phyloP scores from a whole-genome alignment of 805 yeast species.

The Cyberlindnera galapagoensis region DNA sequence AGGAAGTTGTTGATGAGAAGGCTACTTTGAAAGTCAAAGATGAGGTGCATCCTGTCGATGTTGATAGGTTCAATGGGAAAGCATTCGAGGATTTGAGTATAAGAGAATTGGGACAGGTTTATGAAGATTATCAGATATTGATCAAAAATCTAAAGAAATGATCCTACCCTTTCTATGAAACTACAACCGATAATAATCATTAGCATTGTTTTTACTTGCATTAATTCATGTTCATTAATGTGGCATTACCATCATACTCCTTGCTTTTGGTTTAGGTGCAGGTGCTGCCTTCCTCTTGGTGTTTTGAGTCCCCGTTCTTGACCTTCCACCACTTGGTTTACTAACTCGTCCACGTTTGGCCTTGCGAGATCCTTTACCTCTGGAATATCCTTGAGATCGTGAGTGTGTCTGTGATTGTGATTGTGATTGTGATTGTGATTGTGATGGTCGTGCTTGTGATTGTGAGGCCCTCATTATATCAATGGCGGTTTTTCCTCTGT shows the following conservation, averaged over 20 bases:
- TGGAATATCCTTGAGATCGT: background rate
- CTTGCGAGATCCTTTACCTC: constrained; percentile 2
- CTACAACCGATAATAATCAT: no score
- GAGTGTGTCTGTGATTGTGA: background rate
- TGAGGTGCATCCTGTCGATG: constrained; percentile 4
- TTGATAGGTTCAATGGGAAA: constrained; percentile 10
- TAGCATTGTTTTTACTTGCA: no score
- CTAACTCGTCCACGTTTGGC: constrained; percentile 1
- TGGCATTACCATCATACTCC: no score
- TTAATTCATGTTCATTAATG: no score
- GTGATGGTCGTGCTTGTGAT: constrained; percentile 3
- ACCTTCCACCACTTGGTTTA: constrained; percentile 1
- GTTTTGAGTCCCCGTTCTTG: no score
- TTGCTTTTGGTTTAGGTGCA: background rate
- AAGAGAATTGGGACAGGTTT: constrained; percentile 13
- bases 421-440: background rate
- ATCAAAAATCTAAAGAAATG: no score
- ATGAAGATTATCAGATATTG: constrained; percentile 14
- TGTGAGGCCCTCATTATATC: constrained; percentile 21
- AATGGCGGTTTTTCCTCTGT: constrained; percentile 16
- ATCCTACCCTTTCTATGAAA: no score
- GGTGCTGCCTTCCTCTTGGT: background rate
- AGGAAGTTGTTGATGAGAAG: background rate
- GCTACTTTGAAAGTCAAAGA: background rate
- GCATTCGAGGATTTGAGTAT: constrained; percentile 15